A percentile compares a stretch with the other conserved stretches of the same genome.
These are phyloP conservation scores for Diutina siamensis DNA, from an alignment of 1,139 yeast species.

Conservation along the genomic window DNA sequence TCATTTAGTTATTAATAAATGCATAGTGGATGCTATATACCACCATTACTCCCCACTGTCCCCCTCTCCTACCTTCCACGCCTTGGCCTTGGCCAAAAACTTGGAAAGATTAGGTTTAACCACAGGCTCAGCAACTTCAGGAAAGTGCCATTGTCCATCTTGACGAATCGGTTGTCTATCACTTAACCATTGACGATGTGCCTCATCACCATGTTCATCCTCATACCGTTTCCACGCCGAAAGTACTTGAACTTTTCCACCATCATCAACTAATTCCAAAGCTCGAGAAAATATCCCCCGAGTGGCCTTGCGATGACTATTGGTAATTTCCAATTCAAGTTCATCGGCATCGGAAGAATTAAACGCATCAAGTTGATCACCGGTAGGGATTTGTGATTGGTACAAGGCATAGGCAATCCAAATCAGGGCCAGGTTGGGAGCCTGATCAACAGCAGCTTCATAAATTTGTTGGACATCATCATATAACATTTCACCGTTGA, in stretches of 20 bases:
- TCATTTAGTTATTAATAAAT: too few relatives aligned
- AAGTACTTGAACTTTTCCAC: constrained; percentile 41
- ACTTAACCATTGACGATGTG: constrained; percentile 23
- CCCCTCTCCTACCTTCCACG: background rate
- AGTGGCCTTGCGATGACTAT: constrained; percentile 38
- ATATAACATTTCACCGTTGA: constrained; percentile 47
- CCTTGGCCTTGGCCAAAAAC: constrained; percentile 50
- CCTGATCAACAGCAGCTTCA: constrained; percentile 26
- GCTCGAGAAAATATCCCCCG: constrained; percentile 51
- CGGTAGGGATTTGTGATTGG: constrained; percentile 58
- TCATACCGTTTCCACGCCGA: constrained; percentile 66
- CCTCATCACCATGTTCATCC: constrained; percentile 42
- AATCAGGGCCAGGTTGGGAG: constrained; percentile 19
- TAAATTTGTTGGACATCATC: constrained; percentile 45
- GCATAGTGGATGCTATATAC: constrained; percentile 7
- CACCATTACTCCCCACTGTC: too few relatives aligned
- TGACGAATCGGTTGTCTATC: constrained; percentile 52
- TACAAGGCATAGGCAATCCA: constrained; percentile 68
- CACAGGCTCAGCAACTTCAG: constrained; percentile 21
- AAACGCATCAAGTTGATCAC: constrained; percentile 32
- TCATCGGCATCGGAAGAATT: constrained; percentile 25
- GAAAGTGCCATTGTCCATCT: constrained; percentile 52
- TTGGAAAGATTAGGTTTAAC: constrained; percentile 37
- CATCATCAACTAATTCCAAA: constrained; percentile 28
- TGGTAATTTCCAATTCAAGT: constrained; percentile 40